Evolutionary conservation across 1,284 basidiomycete species (phyloP), one percentile per base, ranked within the genome.

Genomic region (Austropuccinia psidii): DNA sequence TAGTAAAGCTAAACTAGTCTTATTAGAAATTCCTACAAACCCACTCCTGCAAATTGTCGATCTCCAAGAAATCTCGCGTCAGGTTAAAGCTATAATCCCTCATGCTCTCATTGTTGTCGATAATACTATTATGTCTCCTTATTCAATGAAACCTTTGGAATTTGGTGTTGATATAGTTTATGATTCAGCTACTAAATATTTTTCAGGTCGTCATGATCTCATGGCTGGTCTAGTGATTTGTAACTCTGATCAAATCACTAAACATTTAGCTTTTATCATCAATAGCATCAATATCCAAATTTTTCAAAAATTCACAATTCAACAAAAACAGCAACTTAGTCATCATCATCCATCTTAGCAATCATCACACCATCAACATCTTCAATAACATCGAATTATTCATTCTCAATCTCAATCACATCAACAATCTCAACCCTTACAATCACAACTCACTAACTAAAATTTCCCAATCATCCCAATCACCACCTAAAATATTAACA

Each of bases 101-200:
- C 85, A 89, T 77, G 93, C 93, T 0, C 80, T 95, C 77, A 84
- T 97, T 75, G 91, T 97, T 35, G 92, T 94, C 29, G 96, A 99
- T 82, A 99, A 99, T 82, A 98, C 96, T 76, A 98, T 98, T 96
- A 97, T 98, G 94, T 97, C 93, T 79, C 96, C 96, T 11, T 98
- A 98, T 82, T 85, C 98, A 21, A 94, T 97, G 82, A 85, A 94
- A 69, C 96, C 96, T 1, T 86, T 98, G 65, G 93, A 98, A 80
- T 89, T 96, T 75, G 96, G 96, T 33, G 92, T 90, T 57, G 96
- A 99, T 80, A 87, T 98, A 65, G 94, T 97, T 19, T 98, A 98
- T 80, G 96, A 99, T 82, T 95, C 92, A 75, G 96, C 88, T 11
- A 98, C 96, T 49, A 99, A 99, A 82, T 99, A 98, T 81, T 86